A percentile compares a stretch with the other conserved stretches of the same genome.
Evolutionary conservation across 2,329 filamentous ascomycete species (phyloP).

Genomic region (Graphilbum fragrans): DNA sequence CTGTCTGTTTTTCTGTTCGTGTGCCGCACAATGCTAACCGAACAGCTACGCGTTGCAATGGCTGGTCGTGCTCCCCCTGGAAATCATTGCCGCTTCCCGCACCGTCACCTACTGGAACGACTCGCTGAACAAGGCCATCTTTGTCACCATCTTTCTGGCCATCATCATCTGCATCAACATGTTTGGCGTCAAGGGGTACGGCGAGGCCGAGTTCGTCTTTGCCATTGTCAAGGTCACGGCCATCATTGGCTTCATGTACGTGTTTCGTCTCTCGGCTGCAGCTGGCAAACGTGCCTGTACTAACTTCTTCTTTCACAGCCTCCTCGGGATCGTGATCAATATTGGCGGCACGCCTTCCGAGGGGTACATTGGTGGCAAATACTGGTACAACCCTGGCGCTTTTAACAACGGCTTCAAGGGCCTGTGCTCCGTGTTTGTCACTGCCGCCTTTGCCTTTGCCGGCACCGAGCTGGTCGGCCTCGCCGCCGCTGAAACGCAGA

Average conservation of each 20-base stretch:
- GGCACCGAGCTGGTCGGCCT: slow-evolving; percentile 68
- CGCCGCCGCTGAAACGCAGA: slow-evolving; percentile 66
- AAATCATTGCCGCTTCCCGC: slow-evolving; percentile 77
- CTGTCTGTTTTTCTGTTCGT: neutral
- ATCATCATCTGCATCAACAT: slow-evolving; percentile 73
- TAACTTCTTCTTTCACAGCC: slow-evolving; percentile 27
- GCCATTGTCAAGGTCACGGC: slow-evolving; percentile 77
- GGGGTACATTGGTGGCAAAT: slow-evolving; percentile 68
- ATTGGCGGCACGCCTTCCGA: slow-evolving; percentile 62
- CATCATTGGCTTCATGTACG: slow-evolving; percentile 78
- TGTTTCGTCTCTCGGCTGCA: slow-evolving; percentile 9
- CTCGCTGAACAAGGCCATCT: slow-evolving; percentile 54
- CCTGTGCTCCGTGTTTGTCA: slow-evolving; percentile 67
- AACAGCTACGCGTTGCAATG: slow-evolving; percentile 76
- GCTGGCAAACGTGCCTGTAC: too few relatives aligned
- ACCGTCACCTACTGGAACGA: slow-evolving; percentile 73
- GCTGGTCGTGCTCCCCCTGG: slow-evolving; percentile 71
- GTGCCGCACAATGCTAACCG: neutral
- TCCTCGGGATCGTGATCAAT: slow-evolving; percentile 78
- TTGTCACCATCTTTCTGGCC: slow-evolving; percentile 70
- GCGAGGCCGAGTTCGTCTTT: slow-evolving; percentile 82
- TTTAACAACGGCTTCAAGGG: slow-evolving; percentile 77
- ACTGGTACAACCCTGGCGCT: slow-evolving; percentile 71
- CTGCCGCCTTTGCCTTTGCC: slow-evolving; percentile 63
- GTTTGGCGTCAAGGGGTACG: slow-evolving; percentile 79